Evolutionary conservation across 805 yeast genomes (phyloP), one percentile per base, ranked within the genome.

Genomic region (Zygotorulaspora chibaensis): DNA sequence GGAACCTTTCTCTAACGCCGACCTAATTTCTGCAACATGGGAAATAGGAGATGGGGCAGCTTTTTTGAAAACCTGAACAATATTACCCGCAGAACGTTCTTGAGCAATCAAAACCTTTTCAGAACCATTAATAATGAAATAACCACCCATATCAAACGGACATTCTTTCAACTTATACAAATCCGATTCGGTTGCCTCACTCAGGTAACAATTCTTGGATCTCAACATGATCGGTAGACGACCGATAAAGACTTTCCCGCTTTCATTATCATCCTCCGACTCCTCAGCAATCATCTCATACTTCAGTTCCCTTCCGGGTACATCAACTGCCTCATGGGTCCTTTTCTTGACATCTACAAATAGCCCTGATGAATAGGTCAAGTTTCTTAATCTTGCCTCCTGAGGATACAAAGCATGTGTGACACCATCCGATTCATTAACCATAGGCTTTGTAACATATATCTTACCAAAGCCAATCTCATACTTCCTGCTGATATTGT

Each of bases 111-210:
- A 75, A 46, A 93, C 99, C 68, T 93, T 93, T 67, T 93, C 99
- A 16, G 97, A 88, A 59, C 99, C 99, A 72, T 93, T 93, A 63
- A 93, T 93, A 57, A 93, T 90, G 65, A 93, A 93, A 69, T 93
- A 93, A 52, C 99, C 99, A 68, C 99, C 99, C 95, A 93, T 95
- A 76, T 93, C 99, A 69, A 87, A 93, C 27, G 99, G 99, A 72
- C 99, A 93, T 71, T 93, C 99, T 69, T 93, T 90, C 63, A 93
- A 79, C 59, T 89, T 95, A 70, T 90, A 93, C 61, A 90, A 79
- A 69, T 93, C 99, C 56, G 87, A 88, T 58, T 93, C 98, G 8
- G 87, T 81, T 56, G 93, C 77, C 50, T 87, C 96, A 62, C 88
- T 79, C 59, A 93, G 77, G 72, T 90, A 81, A 79, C 99, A 93